Base-by-base conservation (phyloP, 2,329 filamentous ascomycete genomes). In the Sphaerulina musiva region DNA sequence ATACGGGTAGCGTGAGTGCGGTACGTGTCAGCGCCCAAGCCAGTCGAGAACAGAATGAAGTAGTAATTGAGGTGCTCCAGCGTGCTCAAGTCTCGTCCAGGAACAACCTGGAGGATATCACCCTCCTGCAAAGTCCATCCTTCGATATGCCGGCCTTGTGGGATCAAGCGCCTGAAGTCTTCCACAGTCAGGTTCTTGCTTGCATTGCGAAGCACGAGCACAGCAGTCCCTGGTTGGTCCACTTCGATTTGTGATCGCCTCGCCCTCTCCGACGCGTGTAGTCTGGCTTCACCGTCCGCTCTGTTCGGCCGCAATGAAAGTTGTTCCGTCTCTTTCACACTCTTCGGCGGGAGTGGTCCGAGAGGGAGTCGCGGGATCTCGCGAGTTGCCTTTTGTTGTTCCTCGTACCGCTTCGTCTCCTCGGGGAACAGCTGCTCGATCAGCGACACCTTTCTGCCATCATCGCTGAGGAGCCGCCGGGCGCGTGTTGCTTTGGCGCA, bases 141-240 rank as follows among this genome's bases (percentile, higher is more conserved):
- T 57, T 85, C 81, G 34, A 91, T 78, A 61, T 87, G 82, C 51
- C 75, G 70, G 44, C 82, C 81, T 62, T 78, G 80, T 1, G 79
- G 78, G 4, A 82, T 77, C 14, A 90, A 70, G 52, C 86, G 83
- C 59, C 81, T 78, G 70, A 92, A 91, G 71, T 92, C 87, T 60
- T 78, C 80, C 62, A 84, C 80, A 17, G 76, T 74, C 42, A 91
- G 76, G 17, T 79, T 77, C 53, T 76, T 77, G 62, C 80, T 81
- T 6, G 81, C 77, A 39, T 80, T 78, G 17, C 74, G 74, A 38
- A 90, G 70, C 41, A 84, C 74, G 40, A 91, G 74, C 62, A 74
- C 68, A 1, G 70, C 70, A 5, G 69, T 64, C 4, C 66, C 54
- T 54, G 72, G 64, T 39, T 62, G 59, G 32, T 51, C 39, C 4